phyloP scores from a whole-genome alignment of 2,329 filamentous ascomycete genomes.

The Celoporthe dispersa region DNA sequence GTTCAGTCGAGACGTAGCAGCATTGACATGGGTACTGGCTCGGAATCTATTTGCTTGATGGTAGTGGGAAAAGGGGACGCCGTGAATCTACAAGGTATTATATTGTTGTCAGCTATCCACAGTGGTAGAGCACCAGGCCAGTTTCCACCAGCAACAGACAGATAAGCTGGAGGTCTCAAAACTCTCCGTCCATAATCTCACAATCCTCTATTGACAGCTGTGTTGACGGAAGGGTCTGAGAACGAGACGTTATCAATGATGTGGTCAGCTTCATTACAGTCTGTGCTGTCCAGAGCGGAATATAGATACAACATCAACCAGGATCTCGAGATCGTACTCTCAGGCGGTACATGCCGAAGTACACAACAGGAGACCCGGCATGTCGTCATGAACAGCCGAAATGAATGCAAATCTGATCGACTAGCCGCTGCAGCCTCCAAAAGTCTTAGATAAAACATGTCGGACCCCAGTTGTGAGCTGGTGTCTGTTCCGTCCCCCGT shows the following conservation, averaged over 20 bases:
- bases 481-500: background rate
- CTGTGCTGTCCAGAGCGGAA: background rate
- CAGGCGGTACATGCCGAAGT: background rate
- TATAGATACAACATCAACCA: conserved; percentile 6
- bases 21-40: background rate
- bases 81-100: background rate
- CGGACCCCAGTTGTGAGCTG: background rate
- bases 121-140: background rate
- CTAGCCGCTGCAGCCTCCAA: background rate
- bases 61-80: background rate
- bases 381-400: background rate
- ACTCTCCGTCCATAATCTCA: background rate
- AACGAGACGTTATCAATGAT: background rate
- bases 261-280: background rate
- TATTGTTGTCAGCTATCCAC: background rate
- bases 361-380: background rate
- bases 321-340: background rate
- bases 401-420: background rate
- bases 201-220: background rate
- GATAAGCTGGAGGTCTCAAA: background rate
- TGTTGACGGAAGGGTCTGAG: background rate
- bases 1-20: background rate
- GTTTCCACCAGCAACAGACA: background rate
- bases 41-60: background rate
- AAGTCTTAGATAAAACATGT: background rate